Evolutionary conservation across 306 rosid genomes (phyloP).

Genomic region (Canavalia ensiformis): DNA sequence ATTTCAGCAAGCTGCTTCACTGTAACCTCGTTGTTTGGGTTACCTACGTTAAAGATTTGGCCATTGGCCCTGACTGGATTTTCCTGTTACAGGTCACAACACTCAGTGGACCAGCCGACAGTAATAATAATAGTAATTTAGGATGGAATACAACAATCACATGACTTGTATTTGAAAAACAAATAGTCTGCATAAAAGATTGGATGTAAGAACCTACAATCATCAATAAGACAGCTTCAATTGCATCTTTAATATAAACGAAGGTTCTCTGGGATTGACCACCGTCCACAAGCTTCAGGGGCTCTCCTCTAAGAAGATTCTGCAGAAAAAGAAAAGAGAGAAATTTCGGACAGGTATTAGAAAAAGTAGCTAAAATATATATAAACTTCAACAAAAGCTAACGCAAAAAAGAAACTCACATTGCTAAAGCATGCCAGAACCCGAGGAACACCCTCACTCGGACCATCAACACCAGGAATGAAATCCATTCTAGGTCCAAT

Average conservation of each 20-base stretch:
- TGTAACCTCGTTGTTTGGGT: constrained; percentile 97
- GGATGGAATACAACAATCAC: constrained; percentile 24
- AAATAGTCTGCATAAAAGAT: background rate
- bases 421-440: constrained; percentile 98
- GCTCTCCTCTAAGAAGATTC: constrained; percentile 95
- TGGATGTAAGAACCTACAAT: constrained; percentile 64
- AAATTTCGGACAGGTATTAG: background rate
- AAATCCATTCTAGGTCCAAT: constrained; percentile 99
- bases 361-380: background rate
- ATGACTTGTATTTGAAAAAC: background rate
- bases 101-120: constrained; percentile 23
- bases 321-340: constrained; percentile 50
- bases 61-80: constrained; percentile 93
- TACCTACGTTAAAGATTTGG: constrained; percentile 94
- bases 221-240: constrained; percentile 96
- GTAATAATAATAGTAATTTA: background rate
- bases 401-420: constrained; percentile 47
- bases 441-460: constrained; percentile 99
- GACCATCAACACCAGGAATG: constrained; percentile 98
- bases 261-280: constrained; percentile 98
- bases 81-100: constrained; percentile 68
- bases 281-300: constrained; percentile 98
- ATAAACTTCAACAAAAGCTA: background rate
- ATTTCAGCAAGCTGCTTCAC: constrained; percentile 97
- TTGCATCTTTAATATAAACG: constrained; percentile 94